Base-by-base conservation (phyloP, 139 green algal species). In the Chlamydomonas sp. region DNA sequence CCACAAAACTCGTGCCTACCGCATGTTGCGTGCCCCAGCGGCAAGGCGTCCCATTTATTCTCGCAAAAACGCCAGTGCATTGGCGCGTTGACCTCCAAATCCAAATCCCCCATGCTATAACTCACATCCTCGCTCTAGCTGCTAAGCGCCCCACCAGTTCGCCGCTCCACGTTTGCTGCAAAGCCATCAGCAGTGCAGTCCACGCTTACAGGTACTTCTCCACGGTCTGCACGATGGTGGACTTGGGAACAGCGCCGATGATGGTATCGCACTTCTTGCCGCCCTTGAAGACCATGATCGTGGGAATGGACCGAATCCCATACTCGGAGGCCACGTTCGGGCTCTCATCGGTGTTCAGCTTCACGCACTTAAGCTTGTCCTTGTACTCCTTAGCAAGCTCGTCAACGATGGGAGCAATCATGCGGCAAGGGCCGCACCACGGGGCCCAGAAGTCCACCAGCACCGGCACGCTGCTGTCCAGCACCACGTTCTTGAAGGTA, bases 281-380 rank as follows among this genome's bases (percentile, higher is more conserved):
- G 82, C 89, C 79, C 85, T 99, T 99, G 93, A 99, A 99, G 74
- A 99, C 94, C 96, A 99, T 99, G 17, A 99, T 95, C 69, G 98
- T 99, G 20, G 98, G 98, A 63, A 99, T 99, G 91, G 89, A 96
- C 62, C 98, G 92, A 86, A 99, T 99, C 79, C 97, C 97, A 88
- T 98, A 99, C 90, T 99, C 96, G 15, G 97, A 98, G 31, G 98
- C 98, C 14, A 98, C 92, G 79, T 90, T 89, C 18, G 98, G 98
- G 89, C 91, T 97, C 94, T 99, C 97, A 78, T 99, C 98, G 49
- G 98, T 99, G 97, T 99, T 99, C 12, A 99, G 91, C 84, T 92
- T 93, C 58, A 92, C 85, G 80, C 90, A 94, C 80, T 91, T 93
- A 17, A 98, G 69, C 93, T 95, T 97, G 82, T 91, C 95, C 8